phyloP scores from a whole-genome alignment of 139 green algal genomes.

The Picochlorum sp. region DNA sequence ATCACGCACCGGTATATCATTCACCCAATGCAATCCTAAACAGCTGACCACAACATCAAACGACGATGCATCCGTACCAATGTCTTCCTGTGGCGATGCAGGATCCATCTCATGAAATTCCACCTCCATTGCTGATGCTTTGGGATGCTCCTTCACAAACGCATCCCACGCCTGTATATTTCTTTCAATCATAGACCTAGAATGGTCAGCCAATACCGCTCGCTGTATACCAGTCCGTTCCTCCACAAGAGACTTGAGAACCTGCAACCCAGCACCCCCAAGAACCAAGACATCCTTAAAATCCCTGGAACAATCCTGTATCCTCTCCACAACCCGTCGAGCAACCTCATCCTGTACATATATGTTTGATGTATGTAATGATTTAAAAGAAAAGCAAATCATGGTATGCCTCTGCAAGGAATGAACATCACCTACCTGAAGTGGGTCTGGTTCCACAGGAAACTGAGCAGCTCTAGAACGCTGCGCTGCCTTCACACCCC shows the following conservation, averaged over 20 bases:
- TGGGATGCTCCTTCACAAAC: not conserved
- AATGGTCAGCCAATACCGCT: conserved; percentile 46
- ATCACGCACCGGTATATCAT: conserved; percentile 62
- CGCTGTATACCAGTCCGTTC: conserved; percentile 37
- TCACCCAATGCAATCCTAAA: conserved; percentile 76
- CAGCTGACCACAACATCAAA: conserved; percentile 52
- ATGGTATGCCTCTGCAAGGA: too few species aligned
- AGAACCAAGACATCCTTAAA: conserved; percentile 59
- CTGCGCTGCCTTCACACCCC: conserved; percentile 49
- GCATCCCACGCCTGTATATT: conserved; percentile 3
- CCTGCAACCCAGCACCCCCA: conserved; percentile 44
- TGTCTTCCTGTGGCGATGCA: conserved; percentile 18
- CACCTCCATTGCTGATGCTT: not conserved
- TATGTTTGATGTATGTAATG: too few species aligned
- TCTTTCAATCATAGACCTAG: conserved; percentile 40
- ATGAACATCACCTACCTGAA: conserved; percentile 5
- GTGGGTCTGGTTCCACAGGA: conserved; percentile 22
- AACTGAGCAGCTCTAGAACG: conserved; percentile 45
- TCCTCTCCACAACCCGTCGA: conserved; percentile 61
- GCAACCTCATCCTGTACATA: conserved; percentile 35
- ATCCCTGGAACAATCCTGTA: conserved; percentile 61
- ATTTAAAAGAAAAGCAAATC: too few species aligned
- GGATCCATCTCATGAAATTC: not conserved
- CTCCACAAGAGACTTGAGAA: conserved; percentile 29
- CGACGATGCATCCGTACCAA: conserved; percentile 32